Conservation (phyloP, 2,329 filamentous ascomycete genomes). For the Paracamarosporium sp. region DNA sequence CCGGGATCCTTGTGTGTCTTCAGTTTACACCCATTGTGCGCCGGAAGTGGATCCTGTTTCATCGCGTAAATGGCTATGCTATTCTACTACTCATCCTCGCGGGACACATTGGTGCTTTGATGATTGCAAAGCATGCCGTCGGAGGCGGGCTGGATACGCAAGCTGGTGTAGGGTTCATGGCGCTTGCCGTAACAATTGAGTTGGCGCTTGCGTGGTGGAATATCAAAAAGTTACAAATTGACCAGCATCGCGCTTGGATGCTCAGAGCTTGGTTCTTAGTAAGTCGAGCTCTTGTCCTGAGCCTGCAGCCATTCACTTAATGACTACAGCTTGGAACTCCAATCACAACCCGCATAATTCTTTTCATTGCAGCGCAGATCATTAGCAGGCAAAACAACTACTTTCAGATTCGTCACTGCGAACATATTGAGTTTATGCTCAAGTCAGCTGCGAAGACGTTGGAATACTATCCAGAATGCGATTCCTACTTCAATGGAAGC, state of each 20-base stretch:
- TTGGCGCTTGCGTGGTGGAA: constrained; percentile 61
- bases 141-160: constrained; percentile 63
- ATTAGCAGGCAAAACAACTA: constrained; percentile 44
- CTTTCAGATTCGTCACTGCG: constrained; percentile 54
- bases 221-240: constrained; percentile 65
- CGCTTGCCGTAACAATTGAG: constrained; percentile 53
- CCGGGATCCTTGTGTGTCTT: constrained; percentile 46
- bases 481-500: constrained; percentile 46
- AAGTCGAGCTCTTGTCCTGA: constrained; percentile 3
- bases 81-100: constrained; percentile 57
- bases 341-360: constrained; percentile 60
- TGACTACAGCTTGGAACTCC: constrained; percentile 54
- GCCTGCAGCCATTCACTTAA: constrained; percentile 2
- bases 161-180: constrained; percentile 51
- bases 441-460: constrained; percentile 9
- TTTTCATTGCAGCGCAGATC: constrained; percentile 52
- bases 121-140: constrained; percentile 60
- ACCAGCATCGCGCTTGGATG: constrained; percentile 42
- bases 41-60: constrained; percentile 59
- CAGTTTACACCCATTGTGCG: constrained; percentile 55
- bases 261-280: constrained; percentile 38
- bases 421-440: constrained; percentile 54
- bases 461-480: constrained; percentile 55
- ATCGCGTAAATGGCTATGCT: constrained; percentile 67
- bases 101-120: constrained; percentile 58